Evolutionary conservation across 208 protist species (phyloP).

Genomic region (Strigomonas culicis): DNA sequence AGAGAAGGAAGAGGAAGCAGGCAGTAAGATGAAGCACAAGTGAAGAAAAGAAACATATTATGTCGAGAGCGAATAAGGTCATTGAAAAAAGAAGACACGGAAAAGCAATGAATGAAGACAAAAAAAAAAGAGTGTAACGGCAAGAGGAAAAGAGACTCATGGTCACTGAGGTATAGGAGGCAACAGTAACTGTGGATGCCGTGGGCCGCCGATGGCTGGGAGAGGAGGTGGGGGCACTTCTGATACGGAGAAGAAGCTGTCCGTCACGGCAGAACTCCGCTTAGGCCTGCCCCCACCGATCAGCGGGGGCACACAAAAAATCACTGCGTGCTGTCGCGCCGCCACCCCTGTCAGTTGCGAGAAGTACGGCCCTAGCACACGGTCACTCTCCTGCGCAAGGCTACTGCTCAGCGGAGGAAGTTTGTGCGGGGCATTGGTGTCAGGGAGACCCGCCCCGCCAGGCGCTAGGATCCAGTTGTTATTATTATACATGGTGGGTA

Average conservation of each 20-base stretch:
- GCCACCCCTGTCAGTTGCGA: neutral
- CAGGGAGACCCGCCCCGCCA: too few relatives aligned
- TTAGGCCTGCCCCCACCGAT: too few relatives aligned
- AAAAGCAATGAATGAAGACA: neutral
- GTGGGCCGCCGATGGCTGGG: neutral
- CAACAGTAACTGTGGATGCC: too few relatives aligned
- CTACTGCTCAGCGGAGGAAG: neutral
- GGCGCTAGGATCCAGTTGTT: neutral
- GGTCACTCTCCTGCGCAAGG: neutral
- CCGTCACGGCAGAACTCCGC: too few relatives aligned
- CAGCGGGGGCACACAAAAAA: too few relatives aligned
- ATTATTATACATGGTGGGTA: too few relatives aligned
- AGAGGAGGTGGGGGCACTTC: neutral
- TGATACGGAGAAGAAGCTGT: too few relatives aligned
- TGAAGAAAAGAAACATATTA: constrained; percentile 1
- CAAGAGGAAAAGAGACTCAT: neutral
- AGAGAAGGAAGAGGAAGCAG: constrained; percentile 4
- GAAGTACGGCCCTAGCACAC: neutral
- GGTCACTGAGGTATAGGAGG: too few relatives aligned
- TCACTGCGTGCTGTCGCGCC: too few relatives aligned
- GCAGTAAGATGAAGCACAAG: constrained; percentile 9
- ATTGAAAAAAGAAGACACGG: neutral
- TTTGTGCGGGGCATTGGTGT: neutral
- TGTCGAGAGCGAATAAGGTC: neutral
- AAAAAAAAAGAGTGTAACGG: neutral